Evolutionary conservation across 75 land plant genomes (phyloP), one percentile per base, ranked within the genome.

Genomic region (Sequoiadendron giganteum): DNA sequence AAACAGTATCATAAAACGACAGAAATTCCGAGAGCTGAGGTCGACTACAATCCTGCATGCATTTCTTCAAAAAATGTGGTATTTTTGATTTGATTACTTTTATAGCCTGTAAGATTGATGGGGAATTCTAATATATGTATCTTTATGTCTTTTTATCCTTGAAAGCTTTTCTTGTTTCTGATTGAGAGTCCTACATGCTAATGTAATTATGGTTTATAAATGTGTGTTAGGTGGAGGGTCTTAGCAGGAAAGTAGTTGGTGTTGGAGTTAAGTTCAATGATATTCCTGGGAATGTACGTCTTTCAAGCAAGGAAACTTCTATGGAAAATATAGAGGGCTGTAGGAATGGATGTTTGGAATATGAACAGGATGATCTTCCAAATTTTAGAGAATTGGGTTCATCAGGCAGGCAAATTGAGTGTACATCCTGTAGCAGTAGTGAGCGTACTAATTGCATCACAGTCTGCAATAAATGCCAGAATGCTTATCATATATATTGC

Each of bases 401-500:
- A 81, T 81, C 83, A 45, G 49, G 77, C 30, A 81, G 25, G 45
- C 83, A 81, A 45, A 48, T 81, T 42, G 32, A 25, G 48, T 81
- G 83, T 43, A 81, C 83, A 43, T 81, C n/a, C 42, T 81, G 83
- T 43, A 28, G 83, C 83, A 81, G 49, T 25, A 43, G 25, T 43
- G 83, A 81, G n/a, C 13, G 30, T 42, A 40, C 78, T 87, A 83
- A 87, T 25, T 8, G 54, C 48, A 80, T 87, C 5, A n/a, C 45
- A 32, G 47, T 87, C 28, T 87, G 88, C 43, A 80, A 49, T 47
- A 47, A 45, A 73, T 87, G 88, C 38, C 83, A 87, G 16, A 36
- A 39, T 39, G 88, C 88, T 42, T 87, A 87, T 87, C 88, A 87
- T 49, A 78, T 77, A 75, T 45, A 87, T 76, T 87, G 88, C 78